Evolutionary conservation across 2,329 filamentous ascomycete species (phyloP), one percentile per base, ranked within the genome.

Genomic region (Penicillium sp.): DNA sequence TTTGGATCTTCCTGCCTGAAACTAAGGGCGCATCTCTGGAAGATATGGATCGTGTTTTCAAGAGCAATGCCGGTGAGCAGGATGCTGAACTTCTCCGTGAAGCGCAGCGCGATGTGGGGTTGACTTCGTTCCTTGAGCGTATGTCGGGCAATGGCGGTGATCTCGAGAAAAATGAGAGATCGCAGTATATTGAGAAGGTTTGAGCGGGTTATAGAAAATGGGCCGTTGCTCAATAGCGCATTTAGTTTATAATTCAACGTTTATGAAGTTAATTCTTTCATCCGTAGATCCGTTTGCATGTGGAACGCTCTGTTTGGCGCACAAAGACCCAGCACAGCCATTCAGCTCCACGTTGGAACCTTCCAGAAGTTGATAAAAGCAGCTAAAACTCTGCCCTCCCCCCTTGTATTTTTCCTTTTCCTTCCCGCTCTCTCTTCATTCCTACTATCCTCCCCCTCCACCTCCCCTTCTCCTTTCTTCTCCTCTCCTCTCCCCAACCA

Each of bases 21-120:
- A 82, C 83, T 61, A 85, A 87, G 76, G 80, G 82, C 75, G 76
- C 76, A 60, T 75, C 80, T 54, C 79, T 87, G 27, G 78, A 82
- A 62, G 82, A 85, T 68, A 75, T 77, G 65, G 82, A 85, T 63
- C 73, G 58, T 5, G 71, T 75, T 25, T 69, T 76, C 21, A 59
- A 62, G 1, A 65, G 62, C 13, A 64, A 70, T 9, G 67, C 68
- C 8, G 73, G 67, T 1, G 65, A 65, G 47, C 60, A 58, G 13
- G 67, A 69, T 39, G 65, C 65, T 5, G 64, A 63, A 10, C 53
- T 68, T 13, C 62, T 68, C 27, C 63, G 60, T 4, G 63, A 68
- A 34, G 66, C 65, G 0, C 65, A 67, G 57, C 58, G 61, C 3
- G 66, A 67, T 36, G 64, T 68, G 27, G 65, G 66, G 1, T 44